Base-by-base conservation (phyloP, 129 eudicot species). In the Artemisia argyi region DNA sequence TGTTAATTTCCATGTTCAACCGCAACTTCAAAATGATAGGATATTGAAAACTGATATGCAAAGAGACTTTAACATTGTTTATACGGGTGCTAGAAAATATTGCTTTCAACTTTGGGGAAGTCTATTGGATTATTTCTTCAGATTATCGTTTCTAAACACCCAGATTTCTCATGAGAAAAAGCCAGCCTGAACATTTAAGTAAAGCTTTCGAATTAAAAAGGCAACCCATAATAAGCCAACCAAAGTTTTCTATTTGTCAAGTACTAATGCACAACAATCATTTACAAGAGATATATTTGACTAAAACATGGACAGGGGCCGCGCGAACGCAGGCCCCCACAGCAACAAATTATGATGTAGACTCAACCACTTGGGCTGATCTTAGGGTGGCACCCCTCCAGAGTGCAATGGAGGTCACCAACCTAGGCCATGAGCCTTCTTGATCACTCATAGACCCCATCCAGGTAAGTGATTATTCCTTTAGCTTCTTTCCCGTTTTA, bases 291-390 rank as follows among this genome's bases (percentile, higher is more conserved):
- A 30, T 0, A 3, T 30, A 30, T 30, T 30, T 0, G 35, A 30
- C 35, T 30, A 30, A 3, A 30, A 4, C 4, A 30, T 20, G 14
- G 70, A 15, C 35, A 78, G 82, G 69, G 82, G 86, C 87, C 73
- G 90, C 85, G 85, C 87, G 85, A 79, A 85, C 85, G 72, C 90
- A 85, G 66, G 87, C 90, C 85, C 83, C 85, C 69, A 39, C 84
- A 78, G 18, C 16, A 77, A 81, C 84, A 85, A 85, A 85, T 82
- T 82, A 80, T 74, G 85, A 85, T 71, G 80, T 76, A 76, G 80
- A 77, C 82, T 83, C 85, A 67, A 75, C 80, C 67, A 59, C 85
- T 76, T 71, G 67, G 62, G 69, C 71, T 73, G 81, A 81, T 74
- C 85, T 76, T 76, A 81, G 51, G 24, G 3, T 12, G 66, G 80